Conservation (phyloP, 352 stramenopile genomes). For the Peronospora belbahrii region DNA sequence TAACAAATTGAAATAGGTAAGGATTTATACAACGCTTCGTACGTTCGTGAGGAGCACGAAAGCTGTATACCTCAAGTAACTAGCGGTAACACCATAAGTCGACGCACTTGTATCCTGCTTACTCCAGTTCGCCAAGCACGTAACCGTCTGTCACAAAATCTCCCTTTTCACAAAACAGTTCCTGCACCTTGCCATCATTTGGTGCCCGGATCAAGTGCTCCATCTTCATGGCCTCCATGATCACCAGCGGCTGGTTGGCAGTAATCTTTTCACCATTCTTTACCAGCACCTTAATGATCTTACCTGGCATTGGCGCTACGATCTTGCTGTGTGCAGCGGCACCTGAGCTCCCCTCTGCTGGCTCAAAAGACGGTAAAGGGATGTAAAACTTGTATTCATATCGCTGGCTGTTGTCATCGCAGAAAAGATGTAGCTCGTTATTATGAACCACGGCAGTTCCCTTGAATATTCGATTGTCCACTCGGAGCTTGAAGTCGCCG, state of each 20-base stretch:
- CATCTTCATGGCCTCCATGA: slow-evolving; percentile 99
- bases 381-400: slow-evolving; percentile 84
- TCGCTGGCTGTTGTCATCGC: slow-evolving; percentile 56
- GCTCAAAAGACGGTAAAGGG: slow-evolving; percentile 43
- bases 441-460: slow-evolving; percentile 62
- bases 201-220: slow-evolving; percentile 80
- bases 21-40: too few relatives aligned
- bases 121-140: slow-evolving; percentile 65
- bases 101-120: neutral
- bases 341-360: slow-evolving; percentile 16
- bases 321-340: slow-evolving; percentile 43
- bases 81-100: neutral
- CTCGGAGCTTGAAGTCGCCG: slow-evolving; percentile 61
- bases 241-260: slow-evolving; percentile 86
- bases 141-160: slow-evolving; percentile 74
- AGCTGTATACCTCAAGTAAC: too few relatives aligned
- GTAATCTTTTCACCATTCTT: slow-evolving; percentile 83
- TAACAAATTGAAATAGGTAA: too few relatives aligned
- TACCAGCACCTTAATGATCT: slow-evolving; percentile 88
- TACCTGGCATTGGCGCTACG: slow-evolving; percentile 91
- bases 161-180: slow-evolving; percentile 62
- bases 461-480: slow-evolving; percentile 56
- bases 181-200: slow-evolving; percentile 58
- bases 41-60: too few relatives aligned
- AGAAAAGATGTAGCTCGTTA: slow-evolving; percentile 68